Percentiles rank a stretch among this genome's conserved stretches.
phyloP scores from a whole-genome alignment of 306 rosid genomes.

The Medicago arabica region DNA sequence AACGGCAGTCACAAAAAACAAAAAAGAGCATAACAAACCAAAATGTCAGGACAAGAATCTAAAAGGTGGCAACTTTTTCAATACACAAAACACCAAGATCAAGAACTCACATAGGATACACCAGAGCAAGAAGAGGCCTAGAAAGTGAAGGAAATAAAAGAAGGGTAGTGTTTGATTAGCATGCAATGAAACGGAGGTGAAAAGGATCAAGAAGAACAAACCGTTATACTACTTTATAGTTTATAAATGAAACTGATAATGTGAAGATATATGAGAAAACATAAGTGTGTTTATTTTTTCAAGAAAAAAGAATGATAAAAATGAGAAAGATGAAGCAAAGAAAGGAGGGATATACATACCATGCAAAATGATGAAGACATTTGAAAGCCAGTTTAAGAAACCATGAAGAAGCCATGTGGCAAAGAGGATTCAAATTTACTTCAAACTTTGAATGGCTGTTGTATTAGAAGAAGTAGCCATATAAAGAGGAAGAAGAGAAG shows the following conservation, averaged over 20 bases:
- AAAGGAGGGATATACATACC: not conserved
- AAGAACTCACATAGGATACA: slow-evolving; percentile 66
- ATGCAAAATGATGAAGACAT: not conserved
- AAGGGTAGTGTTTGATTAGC: not conserved
- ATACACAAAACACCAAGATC: not conserved
- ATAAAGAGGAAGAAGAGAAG: too few species aligned
- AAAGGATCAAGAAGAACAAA: not conserved
- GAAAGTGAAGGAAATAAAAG: too few species aligned
- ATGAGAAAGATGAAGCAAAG: slow-evolving; percentile 1
- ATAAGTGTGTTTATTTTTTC: not conserved
- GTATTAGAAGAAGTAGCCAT: too few species aligned
- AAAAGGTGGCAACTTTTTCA: slow-evolving; percentile 1
- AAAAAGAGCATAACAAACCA: not conserved
- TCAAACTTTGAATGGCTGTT: too few species aligned
- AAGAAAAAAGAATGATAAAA: not conserved
- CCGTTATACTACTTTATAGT: not conserved
- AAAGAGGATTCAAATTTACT: too few species aligned
- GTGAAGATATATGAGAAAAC: not conserved
- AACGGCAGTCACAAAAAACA: slow-evolving; percentile 21
- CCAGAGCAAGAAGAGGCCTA: slow-evolving; percentile 68
- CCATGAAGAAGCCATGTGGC: too few species aligned
- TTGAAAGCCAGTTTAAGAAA: not conserved
- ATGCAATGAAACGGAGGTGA: too few species aligned
- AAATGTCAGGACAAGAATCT: not conserved
- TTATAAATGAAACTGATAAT: not conserved